A percentile compares a stretch with the other conserved stretches of the same genome.
phyloP scores from a whole-genome alignment of 2,329 filamentous ascomycete species.

The Alternaria sp. region DNA sequence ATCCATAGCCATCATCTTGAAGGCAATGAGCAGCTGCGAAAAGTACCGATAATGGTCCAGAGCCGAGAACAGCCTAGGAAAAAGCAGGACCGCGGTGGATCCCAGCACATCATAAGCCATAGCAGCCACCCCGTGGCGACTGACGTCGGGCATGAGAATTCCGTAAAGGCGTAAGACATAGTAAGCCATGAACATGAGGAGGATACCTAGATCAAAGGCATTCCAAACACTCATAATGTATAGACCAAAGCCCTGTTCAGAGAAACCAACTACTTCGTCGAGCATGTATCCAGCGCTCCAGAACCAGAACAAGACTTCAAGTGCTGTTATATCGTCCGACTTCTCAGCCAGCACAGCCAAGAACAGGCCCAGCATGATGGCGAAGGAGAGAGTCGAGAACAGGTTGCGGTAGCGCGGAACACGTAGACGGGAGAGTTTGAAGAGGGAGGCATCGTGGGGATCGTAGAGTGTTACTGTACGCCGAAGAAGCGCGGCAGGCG shows the following conservation, averaged over 20 bases:
- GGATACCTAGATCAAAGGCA: constrained; percentile 89
- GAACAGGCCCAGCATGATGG: constrained; percentile 84
- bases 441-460: constrained; percentile 85
- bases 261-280: constrained; percentile 94
- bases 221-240: constrained; percentile 99
- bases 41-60: constrained; percentile 97
- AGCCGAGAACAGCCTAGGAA: constrained; percentile 90
- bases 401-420: constrained; percentile 93
- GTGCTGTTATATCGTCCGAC: constrained; percentile 79
- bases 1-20: constrained; percentile 92
- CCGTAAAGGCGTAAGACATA: constrained; percentile 90
- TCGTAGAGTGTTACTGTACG: constrained; percentile 89
- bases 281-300: constrained; percentile 98
- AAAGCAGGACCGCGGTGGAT: constrained; percentile 86
- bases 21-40: constrained; percentile 91
- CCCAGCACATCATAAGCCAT: constrained; percentile 95
- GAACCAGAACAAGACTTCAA: constrained; percentile 95
- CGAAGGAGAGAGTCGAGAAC: constrained; percentile 86
- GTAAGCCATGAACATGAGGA: constrained; percentile 85
- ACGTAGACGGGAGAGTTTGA: constrained; percentile 89
- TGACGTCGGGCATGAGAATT: constrained; percentile 79
- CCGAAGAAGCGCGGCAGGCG: constrained; percentile 58
- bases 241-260: constrained; percentile 93
- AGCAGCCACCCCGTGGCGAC: constrained; percentile 74
- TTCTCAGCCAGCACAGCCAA: constrained; percentile 80